Evolutionary conservation across 2,329 filamentous ascomycete species (phyloP).

Genomic region (Diaporthe sp.): DNA sequence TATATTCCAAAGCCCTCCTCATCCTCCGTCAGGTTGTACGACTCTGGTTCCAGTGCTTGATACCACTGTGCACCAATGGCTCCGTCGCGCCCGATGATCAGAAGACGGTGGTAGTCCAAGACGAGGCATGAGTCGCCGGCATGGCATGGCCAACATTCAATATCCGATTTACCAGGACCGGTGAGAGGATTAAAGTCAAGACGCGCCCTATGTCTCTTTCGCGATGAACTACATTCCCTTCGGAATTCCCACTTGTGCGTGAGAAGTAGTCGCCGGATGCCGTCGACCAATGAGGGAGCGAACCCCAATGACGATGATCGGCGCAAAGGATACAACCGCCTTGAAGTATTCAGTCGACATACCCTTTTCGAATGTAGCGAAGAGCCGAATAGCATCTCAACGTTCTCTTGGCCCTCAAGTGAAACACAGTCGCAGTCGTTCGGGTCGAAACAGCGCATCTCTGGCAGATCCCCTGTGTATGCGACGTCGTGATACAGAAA

Average conservation of each 20-base stretch:
- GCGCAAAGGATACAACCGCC: neutral
- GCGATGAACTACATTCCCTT: neutral
- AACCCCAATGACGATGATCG: neutral
- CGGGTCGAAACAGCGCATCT: slow-evolving; percentile 23
- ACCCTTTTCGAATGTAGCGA: neutral
- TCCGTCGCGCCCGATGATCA: neutral
- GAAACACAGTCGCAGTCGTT: slow-evolving; percentile 14
- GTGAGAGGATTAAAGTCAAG: neutral
- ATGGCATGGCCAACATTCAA: slow-evolving; percentile 14
- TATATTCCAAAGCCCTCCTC: slow-evolving; percentile 7
- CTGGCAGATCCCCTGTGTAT: neutral
- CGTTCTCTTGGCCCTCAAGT: neutral
- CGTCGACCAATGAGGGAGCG: too few species aligned
- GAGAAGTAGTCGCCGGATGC: neutral
- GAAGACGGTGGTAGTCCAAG: neutral
- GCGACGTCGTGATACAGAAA: neutral
- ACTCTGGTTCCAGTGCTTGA: neutral
- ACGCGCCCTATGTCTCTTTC: neutral
- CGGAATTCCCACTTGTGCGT: neutral
- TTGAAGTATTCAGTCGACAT: neutral
- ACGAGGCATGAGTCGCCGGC: neutral
- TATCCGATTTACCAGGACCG: neutral
- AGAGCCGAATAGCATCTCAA: neutral
- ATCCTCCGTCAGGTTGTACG: neutral
- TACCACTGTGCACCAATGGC: slow-evolving; percentile 7